Base-by-base conservation (phyloP, 1,284 basidiomycete genomes). In the Tilletia indica region DNA sequence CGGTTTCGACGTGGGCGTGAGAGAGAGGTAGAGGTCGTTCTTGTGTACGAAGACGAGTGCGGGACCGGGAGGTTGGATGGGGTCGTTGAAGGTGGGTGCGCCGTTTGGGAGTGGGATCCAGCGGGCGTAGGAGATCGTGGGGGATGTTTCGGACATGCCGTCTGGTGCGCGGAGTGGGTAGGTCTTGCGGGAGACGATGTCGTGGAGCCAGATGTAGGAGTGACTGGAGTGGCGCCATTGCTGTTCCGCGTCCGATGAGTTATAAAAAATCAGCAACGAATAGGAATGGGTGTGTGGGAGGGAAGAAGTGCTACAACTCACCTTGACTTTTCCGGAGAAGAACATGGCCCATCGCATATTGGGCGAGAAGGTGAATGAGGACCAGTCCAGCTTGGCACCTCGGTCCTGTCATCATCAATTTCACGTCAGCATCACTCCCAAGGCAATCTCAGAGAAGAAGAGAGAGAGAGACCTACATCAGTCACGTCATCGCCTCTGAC, bases 201-300 rank as follows among this genome's bases (percentile, higher is more conserved):
- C 91, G 81, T 89, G 92, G 25, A 98, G 87, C 85, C 92, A 97
- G 80, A 93, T 94, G 83, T 95, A 95, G 31, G 91, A 91, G 81
- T 91, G 91, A 69, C 89, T 90, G 8, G 94, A 97, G 84, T 92
- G 89, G 48, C 96, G 89, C 94, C 95, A 99, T 90, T 95, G 93
- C 89, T 58, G 21, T 34, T 21, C n/a, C n/a, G n/a, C n/a, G n/a
- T n/a, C n/a, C n/a, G 51, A 54, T 11, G 42, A 1, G 42, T 45
- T 45, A 14, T 3, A 3, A 45, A 14, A 45, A 14, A 14, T 45
- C 14, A 14, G 14, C 14, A 9, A 45, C 42, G 5, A 45, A 45
- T 45, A 12, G 5, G 6, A 5, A 45, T 5, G 12, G 42, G 6
- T 5, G 42, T 5, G 42, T 45, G 42, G 42, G 42, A 12, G 42